Evolutionary conservation across 2,329 filamentous ascomycete species (phyloP), one percentile per base, ranked within the genome.

Genomic region (Diplocarpon rosae): DNA sequence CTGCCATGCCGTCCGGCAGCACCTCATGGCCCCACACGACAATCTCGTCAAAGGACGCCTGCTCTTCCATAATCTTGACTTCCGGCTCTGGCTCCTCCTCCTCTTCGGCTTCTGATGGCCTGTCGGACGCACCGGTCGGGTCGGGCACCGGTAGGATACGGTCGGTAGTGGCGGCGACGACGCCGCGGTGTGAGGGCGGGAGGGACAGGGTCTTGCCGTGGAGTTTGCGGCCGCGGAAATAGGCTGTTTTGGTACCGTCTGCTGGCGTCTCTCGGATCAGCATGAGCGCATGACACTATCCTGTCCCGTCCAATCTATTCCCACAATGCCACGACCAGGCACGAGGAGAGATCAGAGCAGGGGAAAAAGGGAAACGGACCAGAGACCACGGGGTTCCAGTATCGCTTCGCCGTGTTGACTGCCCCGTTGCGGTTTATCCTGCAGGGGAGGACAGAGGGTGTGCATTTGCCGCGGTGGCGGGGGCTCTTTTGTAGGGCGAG

Each of bases 11-110:
- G 48, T 82, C 78, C 5, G 78, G 78, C 39, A 76, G 56, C 1
- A 66, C 63, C 53, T 92, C 88, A 62, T 95, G 88, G 0, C 76
- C 80, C 89, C 89, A 96, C n/a, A 95, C 72, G 2, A 86, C 66
- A 40, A 95, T 62, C 43, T 83, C 71, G 6, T 87, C 77, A 59
- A 95, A 95, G 13, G 70, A 70, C 1, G 78, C 79, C 15, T 79
- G 69, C 35, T 76, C 68, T 40, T 83, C 72, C 53, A 90, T 65
- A 15, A 69, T 69, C 9, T 77, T 73, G 1, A 74, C 69, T 17
- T 74, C 69, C 11, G 66, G 57, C 13, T 68, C 66, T 2, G 70
- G 69, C 13, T 72, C 65, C 9, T 59, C 56, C 5, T 63, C 59
- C 14, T 59, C 53, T 3, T 54, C 54, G 43, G 27, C 39, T 39